A percentile compares a stretch with the other conserved stretches of the same genome.
Evolutionary conservation across 805 yeast genomes (phyloP).

Genomic region (Kregervanrija pseudodelftensis): DNA sequence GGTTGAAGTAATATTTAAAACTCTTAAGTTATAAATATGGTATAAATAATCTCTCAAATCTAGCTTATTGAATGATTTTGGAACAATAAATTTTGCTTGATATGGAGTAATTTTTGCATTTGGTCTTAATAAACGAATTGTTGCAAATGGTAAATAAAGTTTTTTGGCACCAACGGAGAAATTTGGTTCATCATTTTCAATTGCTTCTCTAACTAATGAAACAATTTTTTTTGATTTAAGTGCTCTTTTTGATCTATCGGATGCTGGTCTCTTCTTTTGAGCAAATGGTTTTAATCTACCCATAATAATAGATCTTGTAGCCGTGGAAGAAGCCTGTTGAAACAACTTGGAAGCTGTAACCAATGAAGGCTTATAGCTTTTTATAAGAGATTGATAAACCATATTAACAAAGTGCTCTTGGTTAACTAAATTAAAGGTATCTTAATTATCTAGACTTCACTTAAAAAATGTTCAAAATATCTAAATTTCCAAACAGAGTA

Average conservation of each 20-base stretch:
- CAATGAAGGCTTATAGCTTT: no score
- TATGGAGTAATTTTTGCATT: slow-evolving; percentile 96
- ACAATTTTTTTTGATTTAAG: slow-evolving; percentile 23
- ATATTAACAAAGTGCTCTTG: no score
- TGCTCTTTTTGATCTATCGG: slow-evolving; percentile 19
- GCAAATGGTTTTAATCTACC: slow-evolving; percentile 26
- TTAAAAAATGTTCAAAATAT: no score
- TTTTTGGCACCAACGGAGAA: slow-evolving; percentile 73
- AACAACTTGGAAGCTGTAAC: neutral
- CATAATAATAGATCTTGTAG: slow-evolving; percentile 13
- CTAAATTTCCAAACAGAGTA: no score
- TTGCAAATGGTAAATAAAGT: slow-evolving; percentile 79
- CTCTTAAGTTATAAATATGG: slow-evolving; percentile 85
- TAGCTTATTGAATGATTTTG: slow-evolving; percentile 85
- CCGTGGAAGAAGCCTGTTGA: neutral
- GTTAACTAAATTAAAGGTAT: no score
- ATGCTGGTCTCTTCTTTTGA: slow-evolving; percentile 15
- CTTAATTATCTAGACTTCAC: no score
- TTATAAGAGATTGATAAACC: no score
- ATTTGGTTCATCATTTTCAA: slow-evolving; percentile 64
- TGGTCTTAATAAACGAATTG: slow-evolving; percentile 75
- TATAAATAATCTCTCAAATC: slow-evolving; percentile 91
- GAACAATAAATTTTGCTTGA: slow-evolving; percentile 94
- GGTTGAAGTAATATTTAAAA: slow-evolving; percentile 81
- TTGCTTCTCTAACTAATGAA: slow-evolving; percentile 34